These are phyloP conservation scores for Cenchrus purpureus DNA, from an alignment of 176 grass and related monocot species.

Conservation along the genomic window DNA sequence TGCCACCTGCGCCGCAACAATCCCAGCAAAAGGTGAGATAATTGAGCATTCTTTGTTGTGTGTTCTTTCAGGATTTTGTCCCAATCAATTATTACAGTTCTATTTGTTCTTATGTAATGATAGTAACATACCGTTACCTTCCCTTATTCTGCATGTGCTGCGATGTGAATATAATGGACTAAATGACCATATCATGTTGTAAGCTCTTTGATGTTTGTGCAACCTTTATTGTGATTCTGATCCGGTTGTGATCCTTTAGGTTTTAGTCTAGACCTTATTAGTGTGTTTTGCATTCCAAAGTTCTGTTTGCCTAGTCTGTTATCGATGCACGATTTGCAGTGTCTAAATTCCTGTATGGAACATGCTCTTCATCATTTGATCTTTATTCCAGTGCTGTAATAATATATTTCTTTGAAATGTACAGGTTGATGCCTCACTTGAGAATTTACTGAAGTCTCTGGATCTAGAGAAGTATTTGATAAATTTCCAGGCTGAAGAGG, in stretches of 20 bases:
- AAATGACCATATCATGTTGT: slow-evolving; percentile 25
- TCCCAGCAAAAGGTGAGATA: slow-evolving; percentile 54
- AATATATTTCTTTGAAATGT: slow-evolving; percentile 21
- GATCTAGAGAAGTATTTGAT: slow-evolving; percentile 69
- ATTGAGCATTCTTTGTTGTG: not conserved
- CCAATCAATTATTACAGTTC: not conserved
- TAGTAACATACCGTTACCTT: not conserved
- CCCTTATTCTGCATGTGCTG: slow-evolving; percentile 23
- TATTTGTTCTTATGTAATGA: slow-evolving; percentile 25
- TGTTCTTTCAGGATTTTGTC: slow-evolving; percentile 16
- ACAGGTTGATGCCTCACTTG: slow-evolving; percentile 57
- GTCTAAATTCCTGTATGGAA: slow-evolving; percentile 8
- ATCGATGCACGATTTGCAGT: not conserved
- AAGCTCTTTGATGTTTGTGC: not conserved
- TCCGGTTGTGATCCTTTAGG: not conserved
- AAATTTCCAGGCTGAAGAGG: slow-evolving; percentile 82
- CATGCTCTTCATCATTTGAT: not conserved
- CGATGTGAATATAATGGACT: slow-evolving; percentile 6
- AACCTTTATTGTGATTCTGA: not conserved
- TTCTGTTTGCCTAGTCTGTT: not conserved
- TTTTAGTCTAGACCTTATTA: not conserved
- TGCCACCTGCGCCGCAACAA: slow-evolving; percentile 49
- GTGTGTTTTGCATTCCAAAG: slow-evolving; percentile 1
- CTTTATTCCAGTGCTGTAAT: slow-evolving; percentile 26
- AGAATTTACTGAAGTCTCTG: slow-evolving; percentile 63